Percentiles rank a stretch among this genome's conserved stretches.
Conservation (phyloP, 2,329 filamentous ascomycete genomes). For the Fusarium sp. region DNA sequence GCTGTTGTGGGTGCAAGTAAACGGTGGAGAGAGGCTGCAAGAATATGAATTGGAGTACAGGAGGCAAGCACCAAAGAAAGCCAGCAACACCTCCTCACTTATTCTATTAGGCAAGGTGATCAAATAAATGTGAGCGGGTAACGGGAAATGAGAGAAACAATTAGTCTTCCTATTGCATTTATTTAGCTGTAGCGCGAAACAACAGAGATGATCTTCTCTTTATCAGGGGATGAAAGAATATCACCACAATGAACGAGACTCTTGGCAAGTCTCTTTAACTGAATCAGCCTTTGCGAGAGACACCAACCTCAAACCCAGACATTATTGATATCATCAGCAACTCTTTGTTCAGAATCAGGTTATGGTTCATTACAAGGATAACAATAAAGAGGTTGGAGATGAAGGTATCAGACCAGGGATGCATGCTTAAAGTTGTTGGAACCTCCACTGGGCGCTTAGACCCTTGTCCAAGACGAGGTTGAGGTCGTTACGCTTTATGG, state of each 20-base stretch:
- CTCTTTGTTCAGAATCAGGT: background rate
- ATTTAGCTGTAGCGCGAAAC: background rate
- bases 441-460: background rate
- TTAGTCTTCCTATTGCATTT: background rate
- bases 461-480: background rate
- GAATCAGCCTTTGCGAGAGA: background rate
- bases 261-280: background rate
- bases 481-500: background rate
- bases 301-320: background rate
- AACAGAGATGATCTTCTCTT: background rate
- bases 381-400: constrained; percentile 25
- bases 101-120: constrained; percentile 16
- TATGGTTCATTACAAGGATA: background rate
- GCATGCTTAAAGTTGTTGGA: background rate
- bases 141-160: constrained; percentile 5
- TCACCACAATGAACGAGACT: background rate
- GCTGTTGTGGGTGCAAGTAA: constrained; percentile 14
- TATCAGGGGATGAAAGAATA: background rate
- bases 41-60: background rate
- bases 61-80: too few relatives aligned
- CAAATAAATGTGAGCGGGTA: constrained; percentile 18
- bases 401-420: background rate
- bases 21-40: constrained; percentile 7
- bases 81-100: background rate
- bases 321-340: background rate